These are phyloP conservation scores for Pythium utonaiense DNA, from an alignment of 352 stramenopile species.

Conservation along the genomic window DNA sequence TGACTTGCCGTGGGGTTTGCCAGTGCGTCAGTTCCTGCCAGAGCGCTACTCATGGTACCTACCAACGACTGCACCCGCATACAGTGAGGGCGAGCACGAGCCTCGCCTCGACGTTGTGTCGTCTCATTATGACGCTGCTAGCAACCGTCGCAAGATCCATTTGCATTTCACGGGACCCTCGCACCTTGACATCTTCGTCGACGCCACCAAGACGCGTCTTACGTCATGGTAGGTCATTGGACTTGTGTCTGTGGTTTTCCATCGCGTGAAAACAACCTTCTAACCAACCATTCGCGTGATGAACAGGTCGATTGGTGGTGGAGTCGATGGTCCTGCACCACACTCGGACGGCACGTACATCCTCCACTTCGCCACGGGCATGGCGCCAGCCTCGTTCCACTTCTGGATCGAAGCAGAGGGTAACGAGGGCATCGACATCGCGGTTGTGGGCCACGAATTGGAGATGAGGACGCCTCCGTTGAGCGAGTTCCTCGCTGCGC, in stretches of 20 bases:
- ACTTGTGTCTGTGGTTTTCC: too few relatives aligned
- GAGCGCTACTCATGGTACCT: conserved; percentile 76
- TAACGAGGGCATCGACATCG: conserved; percentile 45
- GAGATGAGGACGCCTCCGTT: conserved; percentile 47
- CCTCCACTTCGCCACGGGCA: conserved; percentile 65
- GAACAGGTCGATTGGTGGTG: conserved; percentile 64
- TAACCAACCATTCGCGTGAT: conserved; percentile 2
- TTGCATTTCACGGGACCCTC: conserved; percentile 63
- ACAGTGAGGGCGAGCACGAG: conserved; percentile 9
- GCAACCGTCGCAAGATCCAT: conserved; percentile 55
- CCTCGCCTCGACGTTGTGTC: conserved; percentile 49
- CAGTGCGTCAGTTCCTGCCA: conserved; percentile 60
- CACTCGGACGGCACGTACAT: conserved; percentile 70
- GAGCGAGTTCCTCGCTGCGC: conserved; percentile 32
- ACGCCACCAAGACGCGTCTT: conserved; percentile 61
- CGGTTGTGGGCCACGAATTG: conserved; percentile 68
- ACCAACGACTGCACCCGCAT: conserved; percentile 25
- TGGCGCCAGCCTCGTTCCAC: conserved; percentile 52
- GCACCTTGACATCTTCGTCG: conserved; percentile 73
- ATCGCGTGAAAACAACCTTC: too few relatives aligned
- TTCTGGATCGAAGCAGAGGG: conserved; percentile 75
- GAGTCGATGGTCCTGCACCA: conserved; percentile 45
- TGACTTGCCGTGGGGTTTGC: conserved; percentile 63
- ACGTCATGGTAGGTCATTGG: conserved; percentile 54
- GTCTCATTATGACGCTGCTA: conserved; percentile 45